Evolutionary conservation across 805 yeast species (phyloP).

Genomic region (Candida corydali): DNA sequence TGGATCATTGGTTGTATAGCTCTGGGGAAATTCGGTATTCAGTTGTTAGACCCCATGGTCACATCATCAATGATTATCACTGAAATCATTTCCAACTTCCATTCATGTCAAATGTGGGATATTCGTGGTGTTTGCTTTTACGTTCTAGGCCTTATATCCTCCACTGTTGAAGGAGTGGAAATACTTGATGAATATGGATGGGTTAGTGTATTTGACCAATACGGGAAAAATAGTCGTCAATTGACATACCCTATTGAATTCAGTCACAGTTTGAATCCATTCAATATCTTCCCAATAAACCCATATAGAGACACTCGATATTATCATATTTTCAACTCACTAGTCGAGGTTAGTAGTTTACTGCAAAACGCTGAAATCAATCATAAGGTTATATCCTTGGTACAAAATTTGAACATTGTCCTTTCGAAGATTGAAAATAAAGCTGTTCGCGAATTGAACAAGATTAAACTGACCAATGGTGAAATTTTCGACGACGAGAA

Average conservation of each 20-base stretch:
- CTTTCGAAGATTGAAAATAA: slow-evolving; percentile 43
- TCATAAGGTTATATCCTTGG: slow-evolving; percentile 21
- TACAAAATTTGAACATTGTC: slow-evolving; percentile 49
- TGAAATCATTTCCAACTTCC: slow-evolving; percentile 42
- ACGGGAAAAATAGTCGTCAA: slow-evolving; percentile 14
- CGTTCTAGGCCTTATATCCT: slow-evolving; percentile 69
- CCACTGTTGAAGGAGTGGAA: slow-evolving; percentile 77
- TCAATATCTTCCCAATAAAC: slow-evolving; percentile 16
- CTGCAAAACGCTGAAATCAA: neutral
- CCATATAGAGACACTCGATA: slow-evolving; percentile 24
- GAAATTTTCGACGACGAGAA: slow-evolving; percentile 52
- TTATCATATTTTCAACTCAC: slow-evolving; percentile 20
- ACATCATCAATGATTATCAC: slow-evolving; percentile 28
- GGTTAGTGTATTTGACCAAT: slow-evolving; percentile 30
- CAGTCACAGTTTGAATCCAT: slow-evolving; percentile 9
- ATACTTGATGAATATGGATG: slow-evolving; percentile 79
- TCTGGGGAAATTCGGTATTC: slow-evolving; percentile 65
- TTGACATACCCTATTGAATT: slow-evolving; percentile 18
- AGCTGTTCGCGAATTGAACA: slow-evolving; percentile 55
- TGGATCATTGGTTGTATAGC: slow-evolving; percentile 90
- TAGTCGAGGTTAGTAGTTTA: slow-evolving; percentile 4
- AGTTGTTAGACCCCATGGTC: slow-evolving; percentile 31
- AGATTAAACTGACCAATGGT: slow-evolving; percentile 48
- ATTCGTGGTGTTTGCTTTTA: slow-evolving; percentile 75
- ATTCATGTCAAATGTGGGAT: slow-evolving; percentile 43